Evolutionary conservation across 495 filamentous ascomycete species (phyloP), one percentile per base, ranked within the genome.

Genomic region (Talaromyces borbonicus): DNA sequence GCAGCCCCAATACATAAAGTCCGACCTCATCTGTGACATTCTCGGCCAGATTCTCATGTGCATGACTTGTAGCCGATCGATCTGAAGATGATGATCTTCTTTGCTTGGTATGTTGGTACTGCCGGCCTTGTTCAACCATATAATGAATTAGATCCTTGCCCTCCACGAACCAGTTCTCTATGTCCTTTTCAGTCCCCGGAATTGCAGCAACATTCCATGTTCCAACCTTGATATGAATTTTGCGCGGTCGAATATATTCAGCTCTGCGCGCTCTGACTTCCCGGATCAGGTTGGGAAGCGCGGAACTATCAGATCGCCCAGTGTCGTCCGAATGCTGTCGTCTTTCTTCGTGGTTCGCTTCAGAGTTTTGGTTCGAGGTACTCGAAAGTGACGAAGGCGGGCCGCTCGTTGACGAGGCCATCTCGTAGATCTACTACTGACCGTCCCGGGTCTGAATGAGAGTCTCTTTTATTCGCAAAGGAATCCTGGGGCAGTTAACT

Each of bases 171-270:
- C 90, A 96, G 23, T 73, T 78, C 1, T 77, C 84, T 6, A 96
- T 66, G 59, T 95, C 90, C 50, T 84, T 82, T 59, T 94, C 89
- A 1, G 87, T 90, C 25, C 82, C 85, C 30, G 81, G 73, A 47
- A 82, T 75, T 1, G 84, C 79, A 6, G 88, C 93, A 22, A 96
- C 87, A 63, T 99, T 99, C 93, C 93, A 99, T 1, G 83, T 81
- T 4, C 89, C 92, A 18, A 96, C 69, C 56, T 94, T 96, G 53
- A 97, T 75, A 46, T 77, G 79, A 44, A 95, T 75, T 23, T 75
- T 73, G 45, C 74, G 73, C 24, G 79, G 73, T 9, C 73, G 74
- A 7, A 80, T 82, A 57, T 88, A 99, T 54, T 96, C 89, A 29
- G 77, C 63, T 49, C 80, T 78, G 32, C 92, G 71, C 8, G 81